A percentile compares a stretch with the other conserved stretches of the same genome.
Conservation (phyloP, 441 rosid genomes). For the Adansonia grandidieri region DNA sequence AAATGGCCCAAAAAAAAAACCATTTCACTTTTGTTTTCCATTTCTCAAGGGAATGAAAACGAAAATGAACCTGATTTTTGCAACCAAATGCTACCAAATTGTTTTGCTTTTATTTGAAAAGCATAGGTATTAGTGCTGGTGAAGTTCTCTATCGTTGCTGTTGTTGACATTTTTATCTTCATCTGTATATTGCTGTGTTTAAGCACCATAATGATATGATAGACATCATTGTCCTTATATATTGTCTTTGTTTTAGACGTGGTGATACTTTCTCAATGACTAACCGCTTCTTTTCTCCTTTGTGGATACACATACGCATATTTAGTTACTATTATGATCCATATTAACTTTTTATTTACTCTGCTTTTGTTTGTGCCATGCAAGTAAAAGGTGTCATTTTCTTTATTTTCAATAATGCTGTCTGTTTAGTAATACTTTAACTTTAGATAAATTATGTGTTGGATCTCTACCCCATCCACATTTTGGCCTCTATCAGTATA, state of each 20-base stretch:
- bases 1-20: too few relatives aligned
- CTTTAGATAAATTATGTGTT: neutral
- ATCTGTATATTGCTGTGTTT: conserved; percentile 1
- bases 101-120: conserved; percentile 6
- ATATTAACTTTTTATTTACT: neutral
- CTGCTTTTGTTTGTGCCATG: neutral
- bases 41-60: too few relatives aligned
- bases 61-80: too few relatives aligned
- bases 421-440: neutral
- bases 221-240: neutral
- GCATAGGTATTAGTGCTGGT: neutral
- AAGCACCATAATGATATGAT: neutral
- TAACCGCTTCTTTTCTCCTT: neutral
- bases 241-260: neutral
- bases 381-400: neutral
- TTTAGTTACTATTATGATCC: neutral
- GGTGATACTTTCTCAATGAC: neutral
- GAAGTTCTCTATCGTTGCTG: conserved; percentile 8
- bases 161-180: neutral
- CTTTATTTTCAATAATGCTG: neutral
- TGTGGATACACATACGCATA: neutral
- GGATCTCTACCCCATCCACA: neutral
- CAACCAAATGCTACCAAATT: too few relatives aligned
- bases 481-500: neutral
- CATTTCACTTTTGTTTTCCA: too few relatives aligned